Evolutionary conservation across 202 grass and related monocot species (phyloP).

Genomic region (Saccharum hybrid): DNA sequence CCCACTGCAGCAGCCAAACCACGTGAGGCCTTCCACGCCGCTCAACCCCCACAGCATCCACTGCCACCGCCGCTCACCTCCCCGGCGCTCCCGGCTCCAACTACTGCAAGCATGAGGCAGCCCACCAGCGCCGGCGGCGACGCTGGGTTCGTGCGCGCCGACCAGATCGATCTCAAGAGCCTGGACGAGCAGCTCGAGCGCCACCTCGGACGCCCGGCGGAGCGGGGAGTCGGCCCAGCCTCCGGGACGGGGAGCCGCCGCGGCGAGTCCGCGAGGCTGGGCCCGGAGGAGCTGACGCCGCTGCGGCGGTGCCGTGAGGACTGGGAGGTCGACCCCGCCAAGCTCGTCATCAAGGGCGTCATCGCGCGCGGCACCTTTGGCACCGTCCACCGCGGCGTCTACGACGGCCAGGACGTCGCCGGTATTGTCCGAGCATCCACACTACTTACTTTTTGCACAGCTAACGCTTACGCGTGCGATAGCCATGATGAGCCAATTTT

Average conservation of each 20-base stretch:
- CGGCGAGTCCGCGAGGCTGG: conserved; percentile 35
- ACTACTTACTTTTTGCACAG: background rate
- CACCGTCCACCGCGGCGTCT: conserved; percentile 86
- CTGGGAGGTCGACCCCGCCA: conserved; percentile 90
- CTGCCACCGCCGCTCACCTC: background rate
- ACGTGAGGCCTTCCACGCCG: conserved; percentile 1
- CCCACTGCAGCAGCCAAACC: conserved; percentile 18
- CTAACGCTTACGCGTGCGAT: conserved; percentile 2
- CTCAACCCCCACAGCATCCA: conserved; percentile 8
- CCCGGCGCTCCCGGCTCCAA: background rate
- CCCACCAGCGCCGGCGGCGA: conserved; percentile 47
- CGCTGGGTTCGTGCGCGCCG: conserved; percentile 87
- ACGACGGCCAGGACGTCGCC: conserved; percentile 96
- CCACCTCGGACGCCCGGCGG: conserved; percentile 66
- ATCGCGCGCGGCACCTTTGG: conserved; percentile 95
- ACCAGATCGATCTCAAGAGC: conserved; percentile 99
- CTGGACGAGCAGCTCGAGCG: conserved; percentile 97
- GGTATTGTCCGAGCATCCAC: conserved; percentile 49
- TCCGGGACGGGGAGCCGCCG: conserved; percentile 38
- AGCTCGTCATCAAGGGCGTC: conserved; percentile 76
- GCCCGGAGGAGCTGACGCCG: conserved; percentile 27
- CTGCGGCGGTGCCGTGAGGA: conserved; percentile 64
- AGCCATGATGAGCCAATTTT: conserved; percentile 10
- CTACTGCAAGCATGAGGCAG: conserved; percentile 47
- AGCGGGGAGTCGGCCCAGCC: conserved; percentile 13